Evolutionary conservation across 148 eudicot species (phyloP).

Genomic region (Cornus florida): DNA sequence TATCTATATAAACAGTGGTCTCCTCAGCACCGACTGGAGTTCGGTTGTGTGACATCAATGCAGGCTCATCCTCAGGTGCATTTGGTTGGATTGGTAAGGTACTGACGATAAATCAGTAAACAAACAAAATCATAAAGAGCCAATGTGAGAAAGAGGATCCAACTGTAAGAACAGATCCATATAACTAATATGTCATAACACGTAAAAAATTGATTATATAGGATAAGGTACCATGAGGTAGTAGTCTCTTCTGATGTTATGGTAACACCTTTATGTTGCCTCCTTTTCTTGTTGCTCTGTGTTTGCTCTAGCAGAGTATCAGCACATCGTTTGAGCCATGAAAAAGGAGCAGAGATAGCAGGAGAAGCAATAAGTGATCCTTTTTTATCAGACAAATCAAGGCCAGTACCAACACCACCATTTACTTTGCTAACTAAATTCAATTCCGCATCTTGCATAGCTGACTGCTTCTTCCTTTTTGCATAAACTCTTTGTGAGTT

Average conservation of each 20-base stretch:
- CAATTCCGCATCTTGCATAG: conserved; percentile 26
- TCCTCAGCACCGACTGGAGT: conserved; percentile 31
- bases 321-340: conserved; percentile 75
- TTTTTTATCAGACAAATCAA: conserved; percentile 18
- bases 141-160: background rate
- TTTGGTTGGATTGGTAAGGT: conserved; percentile 2
- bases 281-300: conserved; percentile 54
- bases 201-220: background rate
- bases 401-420: conserved; percentile 22
- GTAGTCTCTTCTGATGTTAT: conserved; percentile 14
- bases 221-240: conserved; percentile 25
- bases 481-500: conserved; percentile 21
- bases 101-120: conserved; percentile 16
- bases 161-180: background rate
- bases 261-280: conserved; percentile 38
- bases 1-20: conserved; percentile 52
- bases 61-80: conserved; percentile 25
- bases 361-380: conserved; percentile 40
- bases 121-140: background rate
- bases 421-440: conserved; percentile 22
- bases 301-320: conserved; percentile 43
- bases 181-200: background rate
- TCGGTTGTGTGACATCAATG: conserved; percentile 17
- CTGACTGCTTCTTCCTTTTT: conserved; percentile 31
- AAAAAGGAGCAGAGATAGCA: conserved; percentile 55